Evolutionary conservation across 2,329 filamentous ascomycete species (phyloP).

Genomic region (Madurella fahalii): DNA sequence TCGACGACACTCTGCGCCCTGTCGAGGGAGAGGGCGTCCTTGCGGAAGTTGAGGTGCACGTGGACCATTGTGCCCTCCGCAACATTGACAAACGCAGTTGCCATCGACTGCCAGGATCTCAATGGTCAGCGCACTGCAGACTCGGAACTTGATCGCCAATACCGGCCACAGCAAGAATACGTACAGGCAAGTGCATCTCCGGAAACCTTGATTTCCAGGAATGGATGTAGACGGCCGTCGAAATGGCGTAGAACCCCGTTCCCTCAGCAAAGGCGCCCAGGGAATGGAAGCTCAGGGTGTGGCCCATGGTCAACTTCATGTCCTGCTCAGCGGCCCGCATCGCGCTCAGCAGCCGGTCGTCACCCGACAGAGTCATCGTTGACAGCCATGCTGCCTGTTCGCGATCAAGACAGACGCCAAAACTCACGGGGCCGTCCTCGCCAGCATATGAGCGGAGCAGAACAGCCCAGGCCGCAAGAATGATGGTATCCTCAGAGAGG

Average conservation of each 20-base stretch:
- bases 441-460: constrained; percentile 11
- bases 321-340: constrained; percentile 12
- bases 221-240: constrained; percentile 7
- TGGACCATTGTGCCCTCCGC: constrained; percentile 9
- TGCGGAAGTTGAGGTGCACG: constrained; percentile 7
- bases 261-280: constrained; percentile 7
- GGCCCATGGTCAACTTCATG: constrained; percentile 11
- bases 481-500: constrained; percentile 8
- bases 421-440: constrained; percentile 7
- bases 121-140: too few species aligned
- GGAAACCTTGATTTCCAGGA: constrained; percentile 5
- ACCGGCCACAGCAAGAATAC: background rate
- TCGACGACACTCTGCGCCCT: constrained; percentile 7
- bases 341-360: constrained; percentile 6
- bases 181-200: constrained; percentile 12
- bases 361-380: constrained; percentile 6
- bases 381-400: constrained; percentile 11
- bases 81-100: constrained; percentile 9
- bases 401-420: constrained; percentile 11
- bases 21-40: constrained; percentile 1
- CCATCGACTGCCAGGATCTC: background rate
- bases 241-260: background rate
- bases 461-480: constrained; percentile 9
- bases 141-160: too few species aligned
- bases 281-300: constrained; percentile 9